Evolutionary conservation across 495 filamentous ascomycete species (phyloP).

Genomic region (Penicillium simplicissimum): DNA sequence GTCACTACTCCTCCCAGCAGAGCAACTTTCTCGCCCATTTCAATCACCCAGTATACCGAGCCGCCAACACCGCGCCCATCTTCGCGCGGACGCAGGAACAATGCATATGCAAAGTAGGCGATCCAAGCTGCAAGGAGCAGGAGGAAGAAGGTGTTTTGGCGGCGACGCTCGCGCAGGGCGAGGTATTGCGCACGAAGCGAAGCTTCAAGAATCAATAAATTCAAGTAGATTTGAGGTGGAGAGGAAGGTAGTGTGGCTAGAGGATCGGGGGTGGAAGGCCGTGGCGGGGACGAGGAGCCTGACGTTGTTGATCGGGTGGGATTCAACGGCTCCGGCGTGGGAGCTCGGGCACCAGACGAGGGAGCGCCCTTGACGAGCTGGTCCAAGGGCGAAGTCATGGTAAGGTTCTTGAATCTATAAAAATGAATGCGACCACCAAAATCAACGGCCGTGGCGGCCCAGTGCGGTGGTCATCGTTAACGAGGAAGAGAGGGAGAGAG

Average conservation of each 20-base stretch:
- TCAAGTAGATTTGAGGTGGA: constrained; percentile 97
- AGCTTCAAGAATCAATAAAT: constrained; percentile 94
- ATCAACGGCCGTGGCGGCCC: constrained; percentile 37
- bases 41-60: constrained; percentile 92
- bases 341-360: constrained; percentile 47
- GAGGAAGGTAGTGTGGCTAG: constrained; percentile 80
- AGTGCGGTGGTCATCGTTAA: constrained; percentile 26
- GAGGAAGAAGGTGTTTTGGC: constrained; percentile 95
- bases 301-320: constrained; percentile 30
- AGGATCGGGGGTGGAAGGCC: constrained; percentile 62
- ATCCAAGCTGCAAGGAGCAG: constrained; percentile 77
- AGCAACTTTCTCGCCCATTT: constrained; percentile 81
- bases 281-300: constrained; percentile 38
- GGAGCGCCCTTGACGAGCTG: constrained; percentile 85
- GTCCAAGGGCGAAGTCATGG: constrained; percentile 68
- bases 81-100: constrained; percentile 87
- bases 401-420: constrained; percentile 4
- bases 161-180: constrained; percentile 78
- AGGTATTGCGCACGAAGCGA: constrained; percentile 92
- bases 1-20: constrained; percentile 86
- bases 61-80: constrained; percentile 89
- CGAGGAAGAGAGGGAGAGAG: constrained; percentile 9
- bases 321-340: constrained; percentile 41
- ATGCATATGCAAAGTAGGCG: constrained; percentile 75
- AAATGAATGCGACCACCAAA: constrained; percentile 8